Evolutionary conservation across 257 asterid genomes (phyloP).

Genomic region (Solanum clarkiae): DNA sequence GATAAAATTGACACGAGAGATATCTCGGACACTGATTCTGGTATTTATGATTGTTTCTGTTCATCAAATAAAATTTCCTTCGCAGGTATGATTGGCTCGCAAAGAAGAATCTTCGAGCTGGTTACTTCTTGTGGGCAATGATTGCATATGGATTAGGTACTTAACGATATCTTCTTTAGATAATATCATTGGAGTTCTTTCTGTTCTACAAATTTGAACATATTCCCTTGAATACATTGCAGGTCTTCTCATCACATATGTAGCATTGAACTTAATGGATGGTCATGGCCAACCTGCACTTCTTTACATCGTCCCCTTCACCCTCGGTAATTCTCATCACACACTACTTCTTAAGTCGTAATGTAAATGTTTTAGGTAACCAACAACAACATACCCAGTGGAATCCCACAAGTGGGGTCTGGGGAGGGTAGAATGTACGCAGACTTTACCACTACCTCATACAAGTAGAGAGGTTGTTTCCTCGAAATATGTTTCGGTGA

Average conservation of each 20-base stretch:
- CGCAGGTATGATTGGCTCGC: conserved; percentile 86
- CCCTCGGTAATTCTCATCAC: conserved; percentile 41
- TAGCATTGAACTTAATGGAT: conserved; percentile 82
- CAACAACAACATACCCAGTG: no score
- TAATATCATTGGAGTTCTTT: neutral
- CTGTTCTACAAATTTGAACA: neutral
- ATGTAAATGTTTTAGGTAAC: neutral
- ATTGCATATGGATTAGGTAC: conserved; percentile 86
- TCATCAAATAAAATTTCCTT: neutral
- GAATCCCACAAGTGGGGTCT: no score
- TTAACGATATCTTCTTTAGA: neutral
- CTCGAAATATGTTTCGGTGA: neutral
- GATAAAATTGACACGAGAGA: neutral
- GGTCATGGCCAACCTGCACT: conserved; percentile 96
- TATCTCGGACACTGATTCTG: neutral
- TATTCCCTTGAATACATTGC: neutral
- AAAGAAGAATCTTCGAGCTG: conserved; percentile 54
- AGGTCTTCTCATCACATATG: conserved; percentile 78
- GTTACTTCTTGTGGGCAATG: conserved; percentile 96
- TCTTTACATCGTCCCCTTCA: conserved; percentile 82
- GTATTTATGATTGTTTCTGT: neutral
- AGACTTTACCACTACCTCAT: no score
- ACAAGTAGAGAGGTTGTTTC: no score
- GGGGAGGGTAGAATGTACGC: no score
- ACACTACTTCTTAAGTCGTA: neutral